Evolutionary conservation across 2,329 filamentous ascomycete genomes (phyloP), one percentile per base, ranked within the genome.

Genomic region (Trichoderma koningii): DNA sequence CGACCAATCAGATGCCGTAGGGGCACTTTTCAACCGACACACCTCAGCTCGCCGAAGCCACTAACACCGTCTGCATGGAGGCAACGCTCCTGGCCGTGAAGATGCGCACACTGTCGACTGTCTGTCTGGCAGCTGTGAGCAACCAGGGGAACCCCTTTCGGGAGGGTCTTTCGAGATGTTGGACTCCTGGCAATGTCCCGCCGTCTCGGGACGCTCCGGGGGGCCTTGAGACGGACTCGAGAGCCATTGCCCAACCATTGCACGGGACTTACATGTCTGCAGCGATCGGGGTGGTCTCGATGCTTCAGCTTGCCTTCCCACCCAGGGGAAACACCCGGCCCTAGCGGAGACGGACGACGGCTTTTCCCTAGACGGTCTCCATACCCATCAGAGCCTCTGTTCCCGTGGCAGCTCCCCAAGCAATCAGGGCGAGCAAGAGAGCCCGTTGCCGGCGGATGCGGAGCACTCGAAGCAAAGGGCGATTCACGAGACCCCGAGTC

Each of bases 1-100:
- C 42, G 48, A 26, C 75, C 75, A 77, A 77, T 77, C 69, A 75
- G 64, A 56, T 34, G 53, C 64, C 69, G 66, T 67, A 75, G 57
- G 56, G 56, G 70, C 70, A 65, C 65, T 74, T 69, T 74, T 59
- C 68, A 67, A 69, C 68, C 72, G 70, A 74, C 72, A 74, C 70
- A 71, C 74, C 73, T 76, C 72, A 74, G 72, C 71, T 74, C 70
- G 71, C 69, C 68, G 66, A 53, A 61, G 63, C 63, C 63, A 65
- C 63, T 65, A 65, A 65, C 63, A 65, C 63, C 44, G 21, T 50
- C 48, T 50, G 19, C 5, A 63, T 55, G 50, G 26, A 63, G 59
- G 53, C 47, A 42, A 55, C 34, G 14, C 55, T 66, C 55, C 52
- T 63, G 55, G 55, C 23, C 42, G 62, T 55, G 50, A 64, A 45